These are phyloP conservation scores for Coniochaeta prunicola DNA, from an alignment of 2,329 filamentous ascomycete genomes.

Conservation along the genomic window DNA sequence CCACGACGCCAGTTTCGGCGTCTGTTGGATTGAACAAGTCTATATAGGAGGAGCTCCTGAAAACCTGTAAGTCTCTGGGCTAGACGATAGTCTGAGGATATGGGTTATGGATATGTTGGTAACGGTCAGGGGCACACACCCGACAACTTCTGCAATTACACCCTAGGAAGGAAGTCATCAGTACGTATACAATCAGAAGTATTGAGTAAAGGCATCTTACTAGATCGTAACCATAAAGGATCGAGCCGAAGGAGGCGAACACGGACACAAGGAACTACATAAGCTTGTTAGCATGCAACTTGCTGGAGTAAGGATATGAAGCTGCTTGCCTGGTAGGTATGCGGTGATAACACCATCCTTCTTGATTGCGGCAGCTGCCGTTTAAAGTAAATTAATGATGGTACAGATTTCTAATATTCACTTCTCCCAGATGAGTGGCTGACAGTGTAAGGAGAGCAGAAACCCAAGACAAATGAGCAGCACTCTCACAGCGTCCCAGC, in stretches of 20 bases:
- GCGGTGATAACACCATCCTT: constrained; percentile 11
- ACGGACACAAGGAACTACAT: constrained; percentile 39
- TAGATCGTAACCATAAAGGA: constrained; percentile 49
- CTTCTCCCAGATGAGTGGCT: not conserved
- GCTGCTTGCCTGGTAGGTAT: constrained; percentile 17
- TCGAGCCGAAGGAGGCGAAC: constrained; percentile 48
- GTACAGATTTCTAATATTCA: not conserved
- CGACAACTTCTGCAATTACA: constrained; percentile 44
- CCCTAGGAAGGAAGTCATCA: no score
- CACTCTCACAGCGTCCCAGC: not conserved
- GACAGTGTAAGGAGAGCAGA: not conserved
- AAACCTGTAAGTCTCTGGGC: not conserved
- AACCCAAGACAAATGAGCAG: not conserved
- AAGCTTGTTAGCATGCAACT: not conserved
- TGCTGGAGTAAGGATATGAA: not conserved
- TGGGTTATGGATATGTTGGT: no score
- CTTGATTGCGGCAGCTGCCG: not conserved
- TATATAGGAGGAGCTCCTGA: constrained; percentile 31
- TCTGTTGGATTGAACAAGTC: constrained; percentile 28
- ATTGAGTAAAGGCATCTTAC: not conserved
- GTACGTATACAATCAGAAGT: not conserved
- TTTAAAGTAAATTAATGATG: not conserved
- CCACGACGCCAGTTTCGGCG: constrained; percentile 55
- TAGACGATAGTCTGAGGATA: not conserved
- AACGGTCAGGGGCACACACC: constrained; percentile 10